A percentile compares a stretch with the other conserved stretches of the same genome.
phyloP scores from a whole-genome alignment of 148 eudicot genomes.

The Linanthus parryae region DNA sequence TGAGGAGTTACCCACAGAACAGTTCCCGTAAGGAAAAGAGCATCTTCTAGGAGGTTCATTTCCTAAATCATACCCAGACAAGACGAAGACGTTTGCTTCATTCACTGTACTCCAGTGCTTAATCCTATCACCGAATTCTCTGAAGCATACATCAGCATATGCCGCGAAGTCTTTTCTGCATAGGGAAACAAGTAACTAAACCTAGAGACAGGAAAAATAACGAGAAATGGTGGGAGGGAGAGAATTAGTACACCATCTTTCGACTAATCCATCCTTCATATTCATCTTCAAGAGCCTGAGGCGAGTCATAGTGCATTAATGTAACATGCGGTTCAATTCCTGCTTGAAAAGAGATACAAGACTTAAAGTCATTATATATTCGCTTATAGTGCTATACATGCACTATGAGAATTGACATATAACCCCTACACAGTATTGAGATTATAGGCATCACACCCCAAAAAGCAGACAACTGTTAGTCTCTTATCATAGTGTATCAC shows the following conservation, averaged over 20 bases:
- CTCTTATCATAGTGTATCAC: too few species aligned
- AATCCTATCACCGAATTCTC: conserved; percentile 63
- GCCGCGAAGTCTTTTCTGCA: conserved; percentile 53
- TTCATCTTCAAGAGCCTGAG: conserved; percentile 66
- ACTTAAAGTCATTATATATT: background rate
- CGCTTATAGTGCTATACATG: too few species aligned
- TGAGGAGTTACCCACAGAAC: conserved; percentile 46
- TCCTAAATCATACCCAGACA: conserved; percentile 25
- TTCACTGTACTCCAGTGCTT: conserved; percentile 52
- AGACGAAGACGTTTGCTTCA: conserved; percentile 28
- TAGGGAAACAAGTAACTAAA: background rate
- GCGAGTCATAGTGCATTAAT: conserved; percentile 43
- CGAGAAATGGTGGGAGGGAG: background rate
- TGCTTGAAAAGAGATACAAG: conserved; percentile 12
- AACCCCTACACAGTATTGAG: too few species aligned
- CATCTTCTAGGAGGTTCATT: conserved; percentile 27
- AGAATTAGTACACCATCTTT: conserved; percentile 31
- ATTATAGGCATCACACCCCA: too few species aligned
- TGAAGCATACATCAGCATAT: conserved; percentile 64
- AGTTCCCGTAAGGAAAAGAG: conserved; percentile 28
- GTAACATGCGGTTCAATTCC: conserved; percentile 78
- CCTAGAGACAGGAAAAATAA: background rate
- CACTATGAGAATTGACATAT: too few species aligned
- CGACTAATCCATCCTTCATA: conserved; percentile 58
- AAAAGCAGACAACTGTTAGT: too few species aligned